These are phyloP conservation scores for Hylodesmum podocarpum DNA, from an alignment of 306 rosid genomes.

Conservation along the genomic window DNA sequence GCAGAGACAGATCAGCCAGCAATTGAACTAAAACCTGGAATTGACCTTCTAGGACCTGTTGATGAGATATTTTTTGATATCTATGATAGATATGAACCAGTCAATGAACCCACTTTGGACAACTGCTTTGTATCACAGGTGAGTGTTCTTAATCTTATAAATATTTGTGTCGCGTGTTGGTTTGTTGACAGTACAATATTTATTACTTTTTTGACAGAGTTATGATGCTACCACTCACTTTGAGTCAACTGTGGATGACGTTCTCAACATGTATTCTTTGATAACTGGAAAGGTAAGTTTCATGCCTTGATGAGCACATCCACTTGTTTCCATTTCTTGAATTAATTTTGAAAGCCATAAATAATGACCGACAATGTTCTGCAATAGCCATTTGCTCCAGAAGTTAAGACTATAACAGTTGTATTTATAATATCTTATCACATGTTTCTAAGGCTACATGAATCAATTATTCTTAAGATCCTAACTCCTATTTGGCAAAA, in stretches of 20 bases:
- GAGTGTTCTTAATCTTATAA: slow-evolving; percentile 36
- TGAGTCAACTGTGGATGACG: slow-evolving; percentile 86
- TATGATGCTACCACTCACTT: slow-evolving; percentile 98
- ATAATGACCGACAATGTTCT: neutral
- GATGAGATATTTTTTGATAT: slow-evolving; percentile 90
- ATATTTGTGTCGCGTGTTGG: neutral
- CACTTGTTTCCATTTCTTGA: slow-evolving; percentile 16
- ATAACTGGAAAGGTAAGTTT: slow-evolving; percentile 86
- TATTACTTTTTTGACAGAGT: slow-evolving; percentile 58
- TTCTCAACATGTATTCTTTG: slow-evolving; percentile 90
- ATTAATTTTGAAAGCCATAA: neutral
- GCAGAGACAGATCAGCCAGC: slow-evolving; percentile 92
- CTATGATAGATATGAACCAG: slow-evolving; percentile 89
- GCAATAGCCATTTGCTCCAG: neutral
- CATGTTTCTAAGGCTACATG: neutral
- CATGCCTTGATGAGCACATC: neutral
- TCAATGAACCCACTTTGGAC: slow-evolving; percentile 84
- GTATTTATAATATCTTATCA: neutral
- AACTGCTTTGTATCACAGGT: slow-evolving; percentile 92
- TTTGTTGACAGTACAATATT: neutral
- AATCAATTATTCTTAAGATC: neutral
- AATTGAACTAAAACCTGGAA: slow-evolving; percentile 88
- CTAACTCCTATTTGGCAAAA: neutral
- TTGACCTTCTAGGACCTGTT: slow-evolving; percentile 85
- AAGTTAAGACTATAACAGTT: neutral